phyloP scores from a whole-genome alignment of 768 basidiomycete species.

The Leucocoprinus leucothites region DNA sequence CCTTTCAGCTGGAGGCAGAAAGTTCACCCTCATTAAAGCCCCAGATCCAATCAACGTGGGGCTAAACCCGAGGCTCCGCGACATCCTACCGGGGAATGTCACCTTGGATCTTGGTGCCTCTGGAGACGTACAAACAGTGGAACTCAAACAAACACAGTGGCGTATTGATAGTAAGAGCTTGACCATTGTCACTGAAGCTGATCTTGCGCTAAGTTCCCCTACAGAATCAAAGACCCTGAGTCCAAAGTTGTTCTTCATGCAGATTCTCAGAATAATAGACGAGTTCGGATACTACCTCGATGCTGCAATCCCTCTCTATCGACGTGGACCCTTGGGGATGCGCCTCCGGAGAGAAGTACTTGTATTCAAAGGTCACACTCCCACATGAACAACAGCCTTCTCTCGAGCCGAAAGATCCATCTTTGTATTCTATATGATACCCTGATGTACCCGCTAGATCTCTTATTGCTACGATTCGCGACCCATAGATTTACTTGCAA shows the following conservation, averaged over 20 bases:
- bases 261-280: conserved; percentile 58
- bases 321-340: conserved; percentile 40
- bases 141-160: conserved; percentile 44
- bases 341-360: conserved; percentile 55
- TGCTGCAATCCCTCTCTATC: conserved; percentile 61
- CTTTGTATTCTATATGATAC: not conserved
- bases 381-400: conserved; percentile 1
- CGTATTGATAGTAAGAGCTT: conserved; percentile 18
- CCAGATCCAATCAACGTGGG: conserved; percentile 39
- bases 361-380: conserved; percentile 50
- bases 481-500: not conserved
- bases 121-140: conserved; percentile 51
- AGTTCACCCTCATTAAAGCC: conserved; percentile 46
- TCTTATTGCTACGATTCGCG: not conserved
- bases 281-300: conserved; percentile 59
- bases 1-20: conserved; percentile 59
- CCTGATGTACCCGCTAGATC: not conserved
- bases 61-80: conserved; percentile 36
- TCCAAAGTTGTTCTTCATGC: conserved; percentile 55
- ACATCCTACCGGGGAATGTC: conserved; percentile 32
- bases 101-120: conserved; percentile 39
- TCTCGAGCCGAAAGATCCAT: not conserved
- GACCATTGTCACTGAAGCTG: not conserved
- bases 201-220: not conserved
- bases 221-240: conserved; percentile 34